phyloP scores from a whole-genome alignment of 139 green algal genomes.

The Desmodesmus armatus region DNA sequence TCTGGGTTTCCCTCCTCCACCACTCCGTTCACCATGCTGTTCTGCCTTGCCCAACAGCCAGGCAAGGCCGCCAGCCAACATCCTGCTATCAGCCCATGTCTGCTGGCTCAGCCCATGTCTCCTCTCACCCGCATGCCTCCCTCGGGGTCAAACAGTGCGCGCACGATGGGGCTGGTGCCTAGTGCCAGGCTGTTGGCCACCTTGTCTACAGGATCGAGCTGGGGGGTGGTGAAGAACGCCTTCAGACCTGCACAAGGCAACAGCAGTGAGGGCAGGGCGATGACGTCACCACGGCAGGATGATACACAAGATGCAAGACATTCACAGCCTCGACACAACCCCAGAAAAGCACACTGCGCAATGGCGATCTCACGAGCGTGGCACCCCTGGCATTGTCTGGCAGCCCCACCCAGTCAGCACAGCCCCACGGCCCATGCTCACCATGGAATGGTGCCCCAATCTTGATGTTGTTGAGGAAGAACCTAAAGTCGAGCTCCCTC shows the following conservation, averaged over 20 bases:
- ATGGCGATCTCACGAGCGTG: background rate
- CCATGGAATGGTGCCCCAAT: slow-evolving; percentile 83
- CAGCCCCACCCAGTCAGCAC: too few relatives aligned
- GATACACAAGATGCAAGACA: too few relatives aligned
- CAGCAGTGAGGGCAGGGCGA: background rate
- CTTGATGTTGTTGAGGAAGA: slow-evolving; percentile 85
- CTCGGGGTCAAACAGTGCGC: slow-evolving; percentile 93
- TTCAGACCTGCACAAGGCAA: slow-evolving; percentile 77
- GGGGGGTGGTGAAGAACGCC: slow-evolving; percentile 96
- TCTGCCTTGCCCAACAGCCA: too few relatives aligned
- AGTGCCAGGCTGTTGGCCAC: slow-evolving; percentile 81
- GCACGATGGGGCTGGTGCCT: slow-evolving; percentile 89
- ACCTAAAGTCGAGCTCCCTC: slow-evolving; percentile 93
- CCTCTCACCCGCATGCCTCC: slow-evolving; percentile 63
- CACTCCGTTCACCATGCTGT: too few relatives aligned
- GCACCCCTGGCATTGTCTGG: background rate
- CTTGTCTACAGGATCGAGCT: slow-evolving; percentile 91
- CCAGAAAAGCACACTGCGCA: too few relatives aligned
- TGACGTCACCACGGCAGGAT: too few relatives aligned
- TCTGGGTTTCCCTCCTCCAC: too few relatives aligned
- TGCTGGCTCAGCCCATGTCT: too few relatives aligned
- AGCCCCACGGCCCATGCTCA: too few relatives aligned
- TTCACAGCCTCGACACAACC: too few relatives aligned
- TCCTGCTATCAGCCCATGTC: too few relatives aligned
- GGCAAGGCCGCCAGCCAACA: too few relatives aligned